Conservation (phyloP, 2,329 filamentous ascomycete genomes). For the Botryotinia narcissicola region DNA sequence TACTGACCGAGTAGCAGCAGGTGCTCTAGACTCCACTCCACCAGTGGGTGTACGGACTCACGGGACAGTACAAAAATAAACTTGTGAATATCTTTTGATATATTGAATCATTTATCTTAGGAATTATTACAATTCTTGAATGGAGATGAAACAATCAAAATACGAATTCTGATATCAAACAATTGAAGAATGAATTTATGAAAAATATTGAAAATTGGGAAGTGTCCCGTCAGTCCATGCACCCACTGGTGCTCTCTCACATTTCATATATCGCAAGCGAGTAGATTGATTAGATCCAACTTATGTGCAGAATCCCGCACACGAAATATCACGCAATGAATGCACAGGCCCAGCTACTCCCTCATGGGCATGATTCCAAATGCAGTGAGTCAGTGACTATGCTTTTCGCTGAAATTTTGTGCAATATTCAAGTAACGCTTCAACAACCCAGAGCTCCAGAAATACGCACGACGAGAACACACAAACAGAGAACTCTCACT, state of each 20-base stretch:
- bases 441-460: not conserved
- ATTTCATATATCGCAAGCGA: not conserved
- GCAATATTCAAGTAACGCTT: not conserved
- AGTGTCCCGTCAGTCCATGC: no score
- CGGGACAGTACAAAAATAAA: no score
- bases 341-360: not conserved
- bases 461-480: constrained; percentile 1
- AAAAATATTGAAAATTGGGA: no score
- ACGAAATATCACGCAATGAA: constrained; percentile 1
- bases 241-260: no score
- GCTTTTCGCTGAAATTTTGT: not conserved
- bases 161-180: no score
- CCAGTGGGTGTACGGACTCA: no score
- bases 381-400: not conserved
- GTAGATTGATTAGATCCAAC: constrained; percentile 11
- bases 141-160: no score
- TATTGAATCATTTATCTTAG: no score
- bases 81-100: no score
- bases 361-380: not conserved
- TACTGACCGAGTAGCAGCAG: not conserved
- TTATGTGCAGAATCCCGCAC: not conserved
- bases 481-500: not conserved
- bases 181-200: no score
- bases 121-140: no score
- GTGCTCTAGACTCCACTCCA: not conserved